Conservation (phyloP, 345 rosid genomes). For the Tarenaya hassleriana region DNA sequence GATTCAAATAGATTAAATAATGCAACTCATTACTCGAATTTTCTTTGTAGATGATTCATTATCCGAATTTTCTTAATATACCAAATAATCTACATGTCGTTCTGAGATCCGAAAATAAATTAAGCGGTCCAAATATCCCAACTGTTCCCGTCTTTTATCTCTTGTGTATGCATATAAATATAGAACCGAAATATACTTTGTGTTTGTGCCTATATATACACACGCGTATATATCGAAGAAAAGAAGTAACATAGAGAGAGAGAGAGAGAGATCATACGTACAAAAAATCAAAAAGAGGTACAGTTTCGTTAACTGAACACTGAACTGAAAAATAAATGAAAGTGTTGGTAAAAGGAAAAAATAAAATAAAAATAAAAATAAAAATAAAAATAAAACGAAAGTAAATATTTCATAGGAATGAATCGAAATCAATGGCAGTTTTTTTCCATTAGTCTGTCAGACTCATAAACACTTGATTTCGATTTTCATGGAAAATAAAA, state of each 20-base stretch:
- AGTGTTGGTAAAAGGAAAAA: conserved; percentile 26
- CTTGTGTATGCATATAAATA: too few relatives aligned
- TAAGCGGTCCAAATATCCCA: too few relatives aligned
- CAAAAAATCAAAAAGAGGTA: conserved; percentile 24
- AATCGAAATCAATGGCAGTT: conserved; percentile 29
- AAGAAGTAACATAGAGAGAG: conserved; percentile 3
- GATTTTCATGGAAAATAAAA: conserved; percentile 27
- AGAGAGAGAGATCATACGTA: conserved; percentile 22
- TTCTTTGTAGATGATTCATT: too few relatives aligned
- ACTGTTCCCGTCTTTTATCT: too few relatives aligned
- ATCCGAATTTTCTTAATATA: too few relatives aligned
- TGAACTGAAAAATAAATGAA: conserved; percentile 33
- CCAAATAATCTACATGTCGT: too few relatives aligned
- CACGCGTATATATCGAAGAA: conserved; percentile 5
- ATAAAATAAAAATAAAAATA: too few relatives aligned
- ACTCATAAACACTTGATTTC: not conserved
- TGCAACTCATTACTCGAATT: too few relatives aligned
- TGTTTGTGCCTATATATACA: not conserved
- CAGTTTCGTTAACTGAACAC: conserved; percentile 29
- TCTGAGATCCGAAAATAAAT: too few relatives aligned
- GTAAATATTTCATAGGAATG: conserved; percentile 33
- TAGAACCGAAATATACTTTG: too few relatives aligned
- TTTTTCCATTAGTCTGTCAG: not conserved
- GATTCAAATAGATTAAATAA: too few relatives aligned
- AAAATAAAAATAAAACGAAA: too few relatives aligned